Evolutionary conservation across 371 early-diverging fungal genomes (phyloP).

Genomic region (Mucor lusitanicus): DNA sequence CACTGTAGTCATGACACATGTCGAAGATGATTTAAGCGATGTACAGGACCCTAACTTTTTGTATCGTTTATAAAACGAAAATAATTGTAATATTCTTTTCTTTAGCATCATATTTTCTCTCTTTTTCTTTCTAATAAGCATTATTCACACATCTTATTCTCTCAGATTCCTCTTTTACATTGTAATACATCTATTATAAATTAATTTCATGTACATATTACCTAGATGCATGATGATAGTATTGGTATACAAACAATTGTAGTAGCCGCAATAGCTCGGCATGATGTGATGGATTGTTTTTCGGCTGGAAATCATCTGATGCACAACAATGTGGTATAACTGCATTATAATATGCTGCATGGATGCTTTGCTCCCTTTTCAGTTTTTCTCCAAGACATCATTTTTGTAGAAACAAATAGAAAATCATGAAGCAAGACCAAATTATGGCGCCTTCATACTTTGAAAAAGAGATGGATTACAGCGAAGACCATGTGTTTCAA

Average conservation of each 20-base stretch:
- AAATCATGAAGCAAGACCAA: too few relatives aligned
- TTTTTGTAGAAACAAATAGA: too few relatives aligned
- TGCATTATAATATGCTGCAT: too few relatives aligned
- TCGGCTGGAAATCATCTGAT: too few relatives aligned
- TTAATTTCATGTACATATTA: not conserved
- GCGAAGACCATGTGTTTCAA: too few relatives aligned
- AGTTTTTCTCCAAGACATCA: too few relatives aligned
- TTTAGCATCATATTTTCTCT: not conserved
- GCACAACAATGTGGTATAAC: too few relatives aligned
- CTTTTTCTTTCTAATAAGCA: not conserved
- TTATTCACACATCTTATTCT: not conserved
- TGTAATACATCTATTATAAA: not conserved
- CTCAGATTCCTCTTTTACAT: not conserved
- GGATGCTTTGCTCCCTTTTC: too few relatives aligned
- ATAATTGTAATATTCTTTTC: not conserved
- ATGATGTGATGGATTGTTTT: not conserved
- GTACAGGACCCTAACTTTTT: conserved; percentile 40
- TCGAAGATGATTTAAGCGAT: conserved; percentile 44
- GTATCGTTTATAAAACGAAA: conserved; percentile 30
- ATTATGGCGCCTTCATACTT: too few relatives aligned
- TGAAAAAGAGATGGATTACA: too few relatives aligned
- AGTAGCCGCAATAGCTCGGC: not conserved
- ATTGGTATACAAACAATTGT: not conserved
- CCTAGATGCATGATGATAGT: not conserved
- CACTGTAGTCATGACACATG: conserved; percentile 17